Evolutionary conservation across 805 yeast species (phyloP).

Genomic region (Ogataea angusta): DNA sequence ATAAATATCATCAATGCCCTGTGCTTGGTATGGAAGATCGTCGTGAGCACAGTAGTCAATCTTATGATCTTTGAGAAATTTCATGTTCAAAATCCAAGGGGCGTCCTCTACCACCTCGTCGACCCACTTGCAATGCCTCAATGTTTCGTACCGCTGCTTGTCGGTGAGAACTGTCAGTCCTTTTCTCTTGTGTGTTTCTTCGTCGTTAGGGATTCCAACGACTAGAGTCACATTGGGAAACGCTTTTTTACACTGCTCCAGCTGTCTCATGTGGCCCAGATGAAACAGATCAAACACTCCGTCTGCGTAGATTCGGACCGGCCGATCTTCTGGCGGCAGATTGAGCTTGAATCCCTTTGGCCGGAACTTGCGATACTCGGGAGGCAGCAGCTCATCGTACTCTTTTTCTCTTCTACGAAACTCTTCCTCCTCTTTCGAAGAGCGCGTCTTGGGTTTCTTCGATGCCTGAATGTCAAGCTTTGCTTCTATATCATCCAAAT

Average conservation of each 20-base stretch:
- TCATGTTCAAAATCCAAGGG: constrained; percentile 91
- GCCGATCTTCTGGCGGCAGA: constrained; percentile 79
- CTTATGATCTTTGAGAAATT: constrained; percentile 70
- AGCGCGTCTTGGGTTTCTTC: constrained; percentile 8
- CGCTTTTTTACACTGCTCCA: constrained; percentile 94
- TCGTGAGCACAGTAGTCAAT: constrained; percentile 98
- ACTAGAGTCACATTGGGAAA: constrained; percentile 81
- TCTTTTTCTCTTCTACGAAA: constrained; percentile 47
- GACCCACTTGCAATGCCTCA: constrained; percentile 94
- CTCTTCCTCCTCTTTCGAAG: constrained; percentile 26
- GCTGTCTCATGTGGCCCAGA: constrained; percentile 95
- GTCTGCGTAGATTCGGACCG: constrained; percentile 94
- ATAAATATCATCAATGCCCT: constrained; percentile 89
- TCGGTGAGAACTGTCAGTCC: constrained; percentile 92
- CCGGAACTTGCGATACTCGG: constrained; percentile 68
- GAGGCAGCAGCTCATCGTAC: constrained; percentile 64
- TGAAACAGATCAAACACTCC: constrained; percentile 97
- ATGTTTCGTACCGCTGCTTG: constrained; percentile 84
- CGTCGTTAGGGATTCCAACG: constrained; percentile 89
- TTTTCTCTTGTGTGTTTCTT: constrained; percentile 85
- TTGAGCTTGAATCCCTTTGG: constrained; percentile 78
- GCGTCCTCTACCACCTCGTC: constrained; percentile 94
- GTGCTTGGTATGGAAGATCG: constrained; percentile 89
- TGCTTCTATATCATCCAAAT: constrained; percentile 6
- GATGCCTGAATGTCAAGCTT: constrained; percentile 11